A percentile compares a stretch with the other conserved stretches of the same genome.
These are phyloP conservation scores for Elsinoe batatas DNA, from an alignment of 2,329 filamentous ascomycete species.

Conservation along the genomic window DNA sequence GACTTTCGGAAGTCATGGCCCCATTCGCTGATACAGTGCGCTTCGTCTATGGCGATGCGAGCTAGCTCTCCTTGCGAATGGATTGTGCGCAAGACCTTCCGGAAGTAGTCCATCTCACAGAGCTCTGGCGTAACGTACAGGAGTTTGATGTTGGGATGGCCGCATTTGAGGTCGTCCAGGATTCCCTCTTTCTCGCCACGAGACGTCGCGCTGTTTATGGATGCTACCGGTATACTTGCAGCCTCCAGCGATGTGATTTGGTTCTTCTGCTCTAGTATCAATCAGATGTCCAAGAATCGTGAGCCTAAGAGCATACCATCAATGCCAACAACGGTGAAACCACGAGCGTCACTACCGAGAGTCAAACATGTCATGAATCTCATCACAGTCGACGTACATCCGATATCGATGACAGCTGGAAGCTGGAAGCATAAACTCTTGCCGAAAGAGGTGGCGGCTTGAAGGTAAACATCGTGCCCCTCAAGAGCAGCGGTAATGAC, in stretches of 20 bases:
- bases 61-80: constrained; percentile 76
- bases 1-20: constrained; percentile 93
- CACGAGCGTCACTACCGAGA: constrained; percentile 65
- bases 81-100: constrained; percentile 61
- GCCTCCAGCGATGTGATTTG: constrained; percentile 73
- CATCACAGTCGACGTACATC: constrained; percentile 50
- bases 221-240: constrained; percentile 68
- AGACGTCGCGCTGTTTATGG: constrained; percentile 76
- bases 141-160: constrained; percentile 71
- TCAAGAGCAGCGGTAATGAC: constrained; percentile 74
- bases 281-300: background rate
- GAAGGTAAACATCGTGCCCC: constrained; percentile 83
- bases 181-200: constrained; percentile 56
- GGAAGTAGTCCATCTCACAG: constrained; percentile 68
- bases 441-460: constrained; percentile 82
- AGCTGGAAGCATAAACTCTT: constrained; percentile 92
- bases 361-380: background rate
- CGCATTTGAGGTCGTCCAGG: constrained; percentile 72
- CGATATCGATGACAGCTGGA: constrained; percentile 76
- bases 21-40: constrained; percentile 97
- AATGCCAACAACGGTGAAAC: constrained; percentile 80
- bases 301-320: constrained; percentile 53
- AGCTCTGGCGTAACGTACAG: constrained; percentile 92
- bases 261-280: constrained; percentile 54
- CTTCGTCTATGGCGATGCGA: constrained; percentile 83